phyloP scores from a whole-genome alignment of 352 stramenopile genomes.

The Phytophthora syringae region DNA sequence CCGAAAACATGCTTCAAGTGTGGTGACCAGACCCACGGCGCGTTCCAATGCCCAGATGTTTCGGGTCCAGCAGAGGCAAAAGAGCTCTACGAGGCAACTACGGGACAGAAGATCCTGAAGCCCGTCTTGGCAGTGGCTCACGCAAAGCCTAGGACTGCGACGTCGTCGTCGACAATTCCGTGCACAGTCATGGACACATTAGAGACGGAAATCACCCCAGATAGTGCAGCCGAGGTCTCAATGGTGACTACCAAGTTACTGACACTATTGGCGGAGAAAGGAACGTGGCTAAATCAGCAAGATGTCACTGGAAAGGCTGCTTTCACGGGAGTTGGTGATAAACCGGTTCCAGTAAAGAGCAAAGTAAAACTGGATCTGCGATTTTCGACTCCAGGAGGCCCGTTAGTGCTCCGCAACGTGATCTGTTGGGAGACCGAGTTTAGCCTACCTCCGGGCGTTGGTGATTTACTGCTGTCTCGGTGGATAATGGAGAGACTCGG shows the following conservation, averaged over 20 bases:
- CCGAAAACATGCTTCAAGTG: conserved; percentile 14
- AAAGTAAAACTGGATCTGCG: conserved; percentile 12
- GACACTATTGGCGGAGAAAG: background rate
- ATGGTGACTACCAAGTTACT: conserved; percentile 2
- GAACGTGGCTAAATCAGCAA: conserved; percentile 1
- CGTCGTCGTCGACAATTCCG: background rate
- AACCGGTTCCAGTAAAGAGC: conserved; percentile 2
- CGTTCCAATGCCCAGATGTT: conserved; percentile 15
- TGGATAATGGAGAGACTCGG: conserved; percentile 9
- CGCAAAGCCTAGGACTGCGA: background rate
- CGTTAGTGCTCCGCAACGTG: conserved; percentile 10
- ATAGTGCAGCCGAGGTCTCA: conserved; percentile 5
- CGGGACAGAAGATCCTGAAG: background rate
- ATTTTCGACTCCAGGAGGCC: background rate
- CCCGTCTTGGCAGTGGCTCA: background rate
- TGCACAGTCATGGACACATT: background rate
- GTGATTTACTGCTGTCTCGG: conserved; percentile 8
- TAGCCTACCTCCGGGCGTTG: background rate
- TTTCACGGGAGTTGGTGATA: conserved; percentile 1
- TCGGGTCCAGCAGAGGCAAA: conserved; percentile 6
- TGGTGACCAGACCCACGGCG: conserved; percentile 13
- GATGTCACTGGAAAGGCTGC: background rate
- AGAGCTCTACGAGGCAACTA: conserved; percentile 2
- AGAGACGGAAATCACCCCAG: conserved; percentile 1
- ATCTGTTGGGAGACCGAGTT: conserved; percentile 11